Evolutionary conservation across 2,329 filamentous ascomycete genomes (phyloP), one percentile per base, ranked within the genome.

Genomic region (Madurella fahalii): DNA sequence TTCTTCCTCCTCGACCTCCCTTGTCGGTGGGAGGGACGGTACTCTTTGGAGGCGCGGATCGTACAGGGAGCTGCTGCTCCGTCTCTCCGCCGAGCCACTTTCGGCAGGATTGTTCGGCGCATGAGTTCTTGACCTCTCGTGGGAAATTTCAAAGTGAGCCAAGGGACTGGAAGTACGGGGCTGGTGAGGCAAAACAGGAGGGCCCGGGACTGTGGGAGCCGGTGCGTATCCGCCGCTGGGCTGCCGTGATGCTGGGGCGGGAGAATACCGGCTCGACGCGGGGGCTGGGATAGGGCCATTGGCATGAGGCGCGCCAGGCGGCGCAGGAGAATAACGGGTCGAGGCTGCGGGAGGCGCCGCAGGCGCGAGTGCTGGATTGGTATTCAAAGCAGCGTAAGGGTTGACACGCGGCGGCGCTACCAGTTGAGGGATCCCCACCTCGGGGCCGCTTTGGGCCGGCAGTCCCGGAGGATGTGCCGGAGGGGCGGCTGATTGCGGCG

Each of bases 121-220:
- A 63, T 64, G 59, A 40, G 66, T 60, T 46, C 68, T 66, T 8
- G 69, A 56, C 44, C 71, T 70, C 32, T 75, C 73, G 50, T 74
- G 72, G 8, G 73, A 75, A 11, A 76, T 74, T 65, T 86, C 83
- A 55, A 84, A 85, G 61, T 86, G 82, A 5, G 83, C 83, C 55
- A 86, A 68, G 0, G 84, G 84, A 59, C 84, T 87, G 1, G 83
- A 86, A 1, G 84, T 86, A 58, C 84, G 74, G 9, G 84, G 83
- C 58, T 83, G 77, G 63, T 86, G 82, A 45, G 81, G 72, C 40
- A 85, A 70, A 39, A 75, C 68, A 13, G 79, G 71, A 25, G 77
- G 74, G 3, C 75, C 69, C 1, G 71, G 66, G 17, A 68, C 69
- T 7, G 71, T 63, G 25, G 67, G 60, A 30, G 65, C 62, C 13